A percentile compares a stretch with the other conserved stretches of the same genome.
phyloP scores from a whole-genome alignment of 495 filamentous ascomycete genomes.

The Choiromyces venosus region DNA sequence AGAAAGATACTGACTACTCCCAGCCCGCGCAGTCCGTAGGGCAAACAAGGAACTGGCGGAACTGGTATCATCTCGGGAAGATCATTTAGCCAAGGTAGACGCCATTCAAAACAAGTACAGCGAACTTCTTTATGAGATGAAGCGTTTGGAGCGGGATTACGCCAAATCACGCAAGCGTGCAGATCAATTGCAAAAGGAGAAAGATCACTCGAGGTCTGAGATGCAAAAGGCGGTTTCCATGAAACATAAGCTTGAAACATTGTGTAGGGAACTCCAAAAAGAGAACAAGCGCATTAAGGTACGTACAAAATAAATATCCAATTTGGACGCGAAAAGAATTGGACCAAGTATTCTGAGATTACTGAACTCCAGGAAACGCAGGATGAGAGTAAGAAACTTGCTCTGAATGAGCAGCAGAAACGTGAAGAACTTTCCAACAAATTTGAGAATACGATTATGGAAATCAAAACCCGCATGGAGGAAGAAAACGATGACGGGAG shows the following conservation, averaged over 20 bases:
- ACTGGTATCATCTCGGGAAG: conserved; percentile 41
- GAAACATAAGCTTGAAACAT: conserved; percentile 91
- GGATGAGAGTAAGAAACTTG: conserved; percentile 85
- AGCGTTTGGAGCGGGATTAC: conserved; percentile 85
- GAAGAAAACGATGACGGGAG: conserved; percentile 64
- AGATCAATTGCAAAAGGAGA: conserved; percentile 93
- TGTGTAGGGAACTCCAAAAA: conserved; percentile 83
- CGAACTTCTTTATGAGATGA: conserved; percentile 88
- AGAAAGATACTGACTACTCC: conserved; percentile 20
- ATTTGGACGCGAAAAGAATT: conserved; percentile 1
- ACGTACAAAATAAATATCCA: conserved; percentile 18
- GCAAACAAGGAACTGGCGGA: conserved; percentile 67
- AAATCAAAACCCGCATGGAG: conserved; percentile 74
- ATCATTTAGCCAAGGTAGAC: conserved; percentile 60
- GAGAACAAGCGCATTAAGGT: conserved; percentile 98
- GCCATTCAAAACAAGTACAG: conserved; percentile 83
- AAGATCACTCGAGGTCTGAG: conserved; percentile 79
- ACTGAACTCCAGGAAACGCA: conserved; percentile 45
- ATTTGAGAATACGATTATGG: conserved; percentile 64
- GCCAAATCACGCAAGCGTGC: conserved; percentile 91
- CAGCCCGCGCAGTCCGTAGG: conserved; percentile 82
- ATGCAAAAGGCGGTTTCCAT: conserved; percentile 77
- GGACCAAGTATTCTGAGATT: conserved; percentile 22
- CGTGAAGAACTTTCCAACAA: conserved; percentile 79
- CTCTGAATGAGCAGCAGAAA: conserved; percentile 73